A percentile compares a stretch with the other conserved stretches of the same genome.
Conservation (phyloP, 2,329 filamentous ascomycete genomes). For the Tolypocladium endophyticum region DNA sequence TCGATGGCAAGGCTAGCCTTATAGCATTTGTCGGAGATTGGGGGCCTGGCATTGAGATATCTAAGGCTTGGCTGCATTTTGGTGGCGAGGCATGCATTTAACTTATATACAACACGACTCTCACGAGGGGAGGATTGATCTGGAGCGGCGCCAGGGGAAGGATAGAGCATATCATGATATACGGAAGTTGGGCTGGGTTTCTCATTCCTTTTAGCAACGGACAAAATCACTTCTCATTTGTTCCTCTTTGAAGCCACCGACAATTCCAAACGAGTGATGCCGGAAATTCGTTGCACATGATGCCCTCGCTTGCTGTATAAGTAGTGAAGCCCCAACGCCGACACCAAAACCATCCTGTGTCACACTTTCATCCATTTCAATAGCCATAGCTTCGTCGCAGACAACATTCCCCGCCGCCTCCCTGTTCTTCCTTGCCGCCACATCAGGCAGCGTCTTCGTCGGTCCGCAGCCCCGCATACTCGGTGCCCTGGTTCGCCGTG, state of each 20-base stretch:
- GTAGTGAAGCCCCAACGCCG: not conserved
- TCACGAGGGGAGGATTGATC: not conserved
- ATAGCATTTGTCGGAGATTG: not conserved
- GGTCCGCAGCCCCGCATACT: conserved; percentile 48
- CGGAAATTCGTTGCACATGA: not conserved
- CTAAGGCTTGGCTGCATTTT: not conserved
- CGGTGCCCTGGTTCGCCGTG: conserved; percentile 68
- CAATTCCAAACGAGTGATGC: not conserved
- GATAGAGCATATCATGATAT: not conserved
- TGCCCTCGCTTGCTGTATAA: not conserved
- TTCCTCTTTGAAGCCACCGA: not conserved
- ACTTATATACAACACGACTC: not conserved
- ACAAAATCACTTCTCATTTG: not conserved
- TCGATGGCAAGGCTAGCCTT: not conserved
- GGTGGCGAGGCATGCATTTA: not conserved
- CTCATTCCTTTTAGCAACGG: not conserved
- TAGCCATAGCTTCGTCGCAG: not conserved
- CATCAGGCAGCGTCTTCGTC: conserved; percentile 38
- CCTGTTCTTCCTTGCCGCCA: not conserved
- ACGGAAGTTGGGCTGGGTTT: not conserved
- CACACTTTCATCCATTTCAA: not conserved
- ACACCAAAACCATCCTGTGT: not conserved
- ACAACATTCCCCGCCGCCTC: no score
- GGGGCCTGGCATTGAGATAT: not conserved
- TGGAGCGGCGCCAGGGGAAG: not conserved